phyloP scores from a whole-genome alignment of 1,284 basidiomycete genomes.

The Rhodotorula mucilaginosa region DNA sequence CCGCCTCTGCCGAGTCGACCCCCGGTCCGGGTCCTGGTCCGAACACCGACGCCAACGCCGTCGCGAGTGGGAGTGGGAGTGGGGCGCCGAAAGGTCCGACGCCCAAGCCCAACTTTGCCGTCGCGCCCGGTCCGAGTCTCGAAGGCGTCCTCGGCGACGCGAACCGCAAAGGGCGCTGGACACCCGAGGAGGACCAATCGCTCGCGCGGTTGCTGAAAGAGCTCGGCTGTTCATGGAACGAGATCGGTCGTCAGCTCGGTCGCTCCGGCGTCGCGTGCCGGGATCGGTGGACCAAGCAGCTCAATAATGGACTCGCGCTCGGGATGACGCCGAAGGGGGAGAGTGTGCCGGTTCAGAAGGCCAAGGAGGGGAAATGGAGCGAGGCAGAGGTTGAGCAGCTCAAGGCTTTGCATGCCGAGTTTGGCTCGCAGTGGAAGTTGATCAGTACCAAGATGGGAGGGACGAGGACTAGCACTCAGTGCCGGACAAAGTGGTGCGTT shows the following conservation, averaged over 20 bases:
- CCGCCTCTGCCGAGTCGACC: background rate
- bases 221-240: conserved; percentile 9
- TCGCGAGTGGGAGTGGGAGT: background rate
- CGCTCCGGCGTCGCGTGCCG: conserved; percentile 6
- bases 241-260: conserved; percentile 39
- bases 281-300: conserved; percentile 21
- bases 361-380: conserved; percentile 55
- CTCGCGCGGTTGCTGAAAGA: conserved; percentile 1
- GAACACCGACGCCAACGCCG: background rate
- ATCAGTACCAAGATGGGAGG: conserved; percentile 79
- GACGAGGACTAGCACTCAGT: conserved; percentile 70
- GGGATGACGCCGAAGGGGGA: background rate
- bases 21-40: background rate
- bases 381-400: conserved; percentile 53
- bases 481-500: conserved; percentile 68
- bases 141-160: background rate
- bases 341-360: conserved; percentile 64
- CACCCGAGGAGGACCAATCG: conserved; percentile 1
- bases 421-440: conserved; percentile 71
- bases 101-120: background rate
- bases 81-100: background rate
- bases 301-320: background rate
- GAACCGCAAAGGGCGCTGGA: conserved; percentile 5
- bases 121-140: conserved; percentile 30
- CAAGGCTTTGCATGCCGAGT: conserved; percentile 62